Base-by-base conservation (phyloP, 75 land plant species). In the Picea glauca region DNA sequence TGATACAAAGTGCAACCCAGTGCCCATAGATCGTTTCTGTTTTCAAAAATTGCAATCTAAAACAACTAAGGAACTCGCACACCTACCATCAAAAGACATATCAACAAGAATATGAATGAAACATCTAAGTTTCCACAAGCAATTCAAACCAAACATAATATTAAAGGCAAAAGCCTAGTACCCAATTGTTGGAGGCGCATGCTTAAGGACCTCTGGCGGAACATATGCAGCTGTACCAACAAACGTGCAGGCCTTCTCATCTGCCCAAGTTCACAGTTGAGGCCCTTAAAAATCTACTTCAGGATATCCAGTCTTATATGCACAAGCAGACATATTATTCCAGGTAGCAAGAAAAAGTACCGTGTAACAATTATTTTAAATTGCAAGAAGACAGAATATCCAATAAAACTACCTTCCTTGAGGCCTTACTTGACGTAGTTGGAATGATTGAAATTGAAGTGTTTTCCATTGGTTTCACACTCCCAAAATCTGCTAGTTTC, bases 181-280 rank as follows among this genome's bases (percentile, higher is more conserved):
- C 99, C 96, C 92, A 79, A 89, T 86, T 58, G 91, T 90, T 75
- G 92, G 92, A 73, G 98, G 96, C 50, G 84, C 83, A 77, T 96
- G 89, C 77, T 93, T 90, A 26, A 98, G 90, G 64, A 95, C 96
- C 83, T 98, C 99, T 75, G 99, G 99, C 78, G 99, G 93, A 50
- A 98, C 93, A 88, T 98, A 98, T 59, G 98, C 99, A 61, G 99
- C 99, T 61, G 99, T 98, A 59, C 99, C 99, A 75, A 98, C 99
- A 87, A 98, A 95, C 5, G 93, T 89, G 73, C 93, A 90, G 40
- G 93, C 91, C 76, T 95, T 95, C 57, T 98, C 99, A 85, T 84
- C 99, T 98, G 88, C 20, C 78, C 38, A 46, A 81, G 20, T 70
- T 43, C 14, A 43, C 4, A 43, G 50, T 70, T 43, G 26, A 40